Evolutionary conservation across 345 rosid species (phyloP).

Genomic region (Passiflora organensis): DNA sequence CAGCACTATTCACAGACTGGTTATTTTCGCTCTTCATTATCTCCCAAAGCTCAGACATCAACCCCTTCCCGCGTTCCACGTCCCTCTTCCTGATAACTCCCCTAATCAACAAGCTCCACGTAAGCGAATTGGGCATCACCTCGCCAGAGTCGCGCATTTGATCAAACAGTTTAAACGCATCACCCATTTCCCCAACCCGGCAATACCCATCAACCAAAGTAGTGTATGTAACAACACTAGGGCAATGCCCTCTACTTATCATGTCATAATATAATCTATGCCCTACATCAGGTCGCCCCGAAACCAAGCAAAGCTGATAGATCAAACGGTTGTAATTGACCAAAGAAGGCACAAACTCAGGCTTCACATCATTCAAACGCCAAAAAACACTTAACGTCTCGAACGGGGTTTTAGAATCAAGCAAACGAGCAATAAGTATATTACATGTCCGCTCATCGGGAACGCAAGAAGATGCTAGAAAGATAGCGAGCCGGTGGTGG

Average conservation of each 20-base stretch:
- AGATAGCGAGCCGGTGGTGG: conserved; percentile 45
- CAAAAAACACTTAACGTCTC: conserved; percentile 36
- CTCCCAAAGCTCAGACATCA: conserved; percentile 59
- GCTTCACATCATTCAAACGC: conserved; percentile 44
- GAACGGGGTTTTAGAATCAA: conserved; percentile 47
- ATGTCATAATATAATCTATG: conserved; percentile 55
- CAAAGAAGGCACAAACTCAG: conserved; percentile 60
- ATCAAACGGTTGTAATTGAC: conserved; percentile 70
- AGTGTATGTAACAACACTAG: conserved; percentile 65
- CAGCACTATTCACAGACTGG: conserved; percentile 38
- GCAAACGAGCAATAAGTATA: conserved; percentile 59
- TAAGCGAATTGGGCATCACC: conserved; percentile 47
- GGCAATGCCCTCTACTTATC: conserved; percentile 54
- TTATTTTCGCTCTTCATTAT: conserved; percentile 46
- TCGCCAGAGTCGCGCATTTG: conserved; percentile 60
- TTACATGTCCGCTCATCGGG: conserved; percentile 79
- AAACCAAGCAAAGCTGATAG: conserved; percentile 47
- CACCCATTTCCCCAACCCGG: conserved; percentile 26
- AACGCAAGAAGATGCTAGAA: conserved; percentile 35
- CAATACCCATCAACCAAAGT: conserved; percentile 60
- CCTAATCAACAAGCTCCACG: conserved; percentile 52
- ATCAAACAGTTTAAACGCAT: conserved; percentile 59
- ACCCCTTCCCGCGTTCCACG: conserved; percentile 31
- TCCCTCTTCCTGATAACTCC: conserved; percentile 53
- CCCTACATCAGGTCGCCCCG: conserved; percentile 36